Conservation (phyloP, 2,329 filamentous ascomycete genomes). For the Alternaria sp. region DNA sequence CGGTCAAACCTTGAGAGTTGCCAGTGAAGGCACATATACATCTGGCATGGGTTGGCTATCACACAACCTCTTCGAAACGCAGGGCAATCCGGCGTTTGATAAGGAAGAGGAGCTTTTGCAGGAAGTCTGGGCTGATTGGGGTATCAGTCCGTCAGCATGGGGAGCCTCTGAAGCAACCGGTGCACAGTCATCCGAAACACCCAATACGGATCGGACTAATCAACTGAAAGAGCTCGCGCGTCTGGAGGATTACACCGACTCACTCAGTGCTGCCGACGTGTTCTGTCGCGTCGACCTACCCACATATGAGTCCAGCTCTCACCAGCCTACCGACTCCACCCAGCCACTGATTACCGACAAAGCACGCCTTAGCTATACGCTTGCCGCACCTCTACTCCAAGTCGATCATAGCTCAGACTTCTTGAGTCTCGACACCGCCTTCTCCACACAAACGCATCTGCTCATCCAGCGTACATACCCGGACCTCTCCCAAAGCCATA, state of each 20-base stretch:
- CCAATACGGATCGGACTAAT: background rate
- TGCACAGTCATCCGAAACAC: background rate
- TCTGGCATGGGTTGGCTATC: slow-evolving; percentile 78
- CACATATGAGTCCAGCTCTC: slow-evolving; percentile 26
- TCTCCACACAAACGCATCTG: slow-evolving; percentile 38
- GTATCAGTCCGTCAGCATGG: slow-evolving; percentile 67
- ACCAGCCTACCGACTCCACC: slow-evolving; percentile 67
- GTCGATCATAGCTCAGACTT: slow-evolving; percentile 57
- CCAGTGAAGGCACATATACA: slow-evolving; percentile 81
- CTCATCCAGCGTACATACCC: slow-evolving; percentile 24
- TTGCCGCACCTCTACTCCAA: slow-evolving; percentile 62
- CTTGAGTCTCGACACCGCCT: slow-evolving; percentile 45
- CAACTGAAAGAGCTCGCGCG: slow-evolving; percentile 51
- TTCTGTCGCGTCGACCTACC: slow-evolving; percentile 60
- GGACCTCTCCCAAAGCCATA: background rate
- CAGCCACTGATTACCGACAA: slow-evolving; percentile 64
- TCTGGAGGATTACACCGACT: slow-evolving; percentile 62
- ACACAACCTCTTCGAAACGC: slow-evolving; percentile 62
- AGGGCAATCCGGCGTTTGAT: slow-evolving; percentile 48
- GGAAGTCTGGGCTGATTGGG: slow-evolving; percentile 73
- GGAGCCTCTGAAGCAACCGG: background rate
- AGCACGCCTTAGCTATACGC: slow-evolving; percentile 61
- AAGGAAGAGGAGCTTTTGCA: slow-evolving; percentile 68
- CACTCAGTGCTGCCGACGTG: slow-evolving; percentile 71
- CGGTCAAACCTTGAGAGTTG: slow-evolving; percentile 74